Base-by-base conservation (phyloP, 164 flowering plant genomes). In the Piper longum region DNA sequence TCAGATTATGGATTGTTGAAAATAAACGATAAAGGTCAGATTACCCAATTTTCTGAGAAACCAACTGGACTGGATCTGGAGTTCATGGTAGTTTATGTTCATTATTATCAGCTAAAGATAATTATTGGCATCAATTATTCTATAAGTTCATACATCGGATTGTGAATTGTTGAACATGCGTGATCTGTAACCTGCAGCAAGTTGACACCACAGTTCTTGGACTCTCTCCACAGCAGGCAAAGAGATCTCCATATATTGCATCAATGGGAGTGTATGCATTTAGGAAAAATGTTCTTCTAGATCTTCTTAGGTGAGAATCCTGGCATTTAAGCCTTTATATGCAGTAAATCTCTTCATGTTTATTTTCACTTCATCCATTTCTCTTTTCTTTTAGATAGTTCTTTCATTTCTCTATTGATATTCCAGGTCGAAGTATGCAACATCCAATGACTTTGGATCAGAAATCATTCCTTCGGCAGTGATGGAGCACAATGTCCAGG, bases 211-310 rank as follows among this genome's bases (percentile, higher is more conserved):
- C 85, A 55, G 41, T 85, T 67, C 81, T 91, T 18, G 95, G 95
- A 62, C 76, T 91, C 45, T 79, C 95, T 3, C 64, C 70, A 39
- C 62, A 77, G 56, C 84, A 85, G 2, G 88, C 96, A 16, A 56
- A 41, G 57, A 61, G 64, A 62, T 70, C 60, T 59, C 98, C 96
- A 1, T 92, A 88, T 64, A 86, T 92, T 73, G 97, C 97, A 60
- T 92, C 98, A 57, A 89, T 89, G 96, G 97, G 98, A 9, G 83
- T 88, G 13, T 92, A 92, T 68, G 80, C 89, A 36, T 91, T 91
- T 63, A 84, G 64, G 68, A 87, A 86, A 4, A 95, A 91, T 43
- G 85, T 87, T 58, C 70, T 89, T 51, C 75, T 85, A 56, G 77
- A 84, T 61, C 89, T 91, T 64, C 70, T 91, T 41, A 81, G 62